Base-by-base conservation (phyloP, 768 basidiomycete genomes). In the Paxillus ammoniavirescens region DNA sequence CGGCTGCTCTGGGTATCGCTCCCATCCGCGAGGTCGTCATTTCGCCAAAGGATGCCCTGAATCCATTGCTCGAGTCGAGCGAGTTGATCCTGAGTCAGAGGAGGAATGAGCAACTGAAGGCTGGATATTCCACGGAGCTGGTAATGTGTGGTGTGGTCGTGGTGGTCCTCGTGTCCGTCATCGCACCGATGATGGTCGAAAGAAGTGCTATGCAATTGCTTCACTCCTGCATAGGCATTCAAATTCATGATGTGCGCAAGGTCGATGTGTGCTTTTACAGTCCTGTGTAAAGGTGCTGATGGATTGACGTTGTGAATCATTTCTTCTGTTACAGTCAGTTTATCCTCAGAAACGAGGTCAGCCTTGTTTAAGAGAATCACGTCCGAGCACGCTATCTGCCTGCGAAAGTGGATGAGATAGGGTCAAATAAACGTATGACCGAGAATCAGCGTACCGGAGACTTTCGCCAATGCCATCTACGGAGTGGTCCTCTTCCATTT, bases 301-400 rank as follows among this genome's bases (percentile, higher is more conserved):
- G 94, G 89, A 68, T 98, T 98, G 61, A 96, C 75, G 18, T 74
- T 67, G n/a, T 76, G 80, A 37, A 99, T 83, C 18, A 81, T 69
- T n/a, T 60, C 64, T 65, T 91, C 86, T 12, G 83, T 81, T 4
- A 72, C 64, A 1, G 56, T 49, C 2, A 90, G 62, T 18, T 73
- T 72, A 5, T 73, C 68, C 1, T 77, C 55, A 1, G 78, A 63
- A 15, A 83, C 85, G 8, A 98, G 75, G 63, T 98, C 96, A 26
- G 77, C 75, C 75, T 99, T 99, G 77, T 99, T 99, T 28, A 99
- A 73, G 26, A 99, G 71, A 36, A 98, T 79, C 23, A 96, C 87
- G 64, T 99, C 97, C 23, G 96, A 86, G 36, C 86, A 87, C 1
- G 92, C 96, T 44, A 98, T 87, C 76, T 99, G 97, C 49, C 95